These are phyloP conservation scores for Pisolithus sp. DNA, from an alignment of 768 basidiomycete species.

Conservation along the genomic window DNA sequence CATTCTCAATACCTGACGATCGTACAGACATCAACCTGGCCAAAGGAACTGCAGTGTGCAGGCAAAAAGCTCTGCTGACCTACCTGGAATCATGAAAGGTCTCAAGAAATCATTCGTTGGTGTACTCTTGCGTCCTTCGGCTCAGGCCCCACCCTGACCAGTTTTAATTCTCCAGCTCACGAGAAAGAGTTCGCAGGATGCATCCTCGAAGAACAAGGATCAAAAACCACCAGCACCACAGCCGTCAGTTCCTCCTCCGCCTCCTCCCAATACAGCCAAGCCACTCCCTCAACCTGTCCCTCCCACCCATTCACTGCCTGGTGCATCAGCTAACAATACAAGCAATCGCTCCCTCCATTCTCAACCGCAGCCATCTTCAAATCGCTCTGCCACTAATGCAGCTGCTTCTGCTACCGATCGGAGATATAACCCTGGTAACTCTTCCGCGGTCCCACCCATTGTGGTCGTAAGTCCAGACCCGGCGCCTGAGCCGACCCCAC, in stretches of 20 bases:
- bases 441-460: conserved; percentile 67
- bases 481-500: conserved; percentile 40
- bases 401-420: conserved; percentile 48
- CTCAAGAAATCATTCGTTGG: conserved; percentile 77
- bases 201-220: conserved; percentile 65
- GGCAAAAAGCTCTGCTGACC: conserved; percentile 12
- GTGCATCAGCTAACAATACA: conserved; percentile 28
- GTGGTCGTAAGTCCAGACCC: conserved; percentile 80
- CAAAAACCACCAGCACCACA: conserved; percentile 40
- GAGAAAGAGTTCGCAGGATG: conserved; percentile 63
- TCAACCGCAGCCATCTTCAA: conserved; percentile 35
- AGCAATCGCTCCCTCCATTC: conserved; percentile 36
- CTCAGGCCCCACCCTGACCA: conserved; percentile 17
- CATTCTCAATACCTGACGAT: conserved; percentile 3
- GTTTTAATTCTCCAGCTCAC: conserved; percentile 42
- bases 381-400: conserved; percentile 36
- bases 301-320: conserved; percentile 30
- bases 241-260: conserved; percentile 44
- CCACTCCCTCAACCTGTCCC: conserved; percentile 52
- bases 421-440: conserved; percentile 38
- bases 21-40: conserved; percentile 6
- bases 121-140: conserved; percentile 11
- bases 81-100: conserved; percentile 56
- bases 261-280: conserved; percentile 59
- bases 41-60: conserved; percentile 5